phyloP scores from a whole-genome alignment of 1,139 yeast genomes.

The Diutina catenulata region DNA sequence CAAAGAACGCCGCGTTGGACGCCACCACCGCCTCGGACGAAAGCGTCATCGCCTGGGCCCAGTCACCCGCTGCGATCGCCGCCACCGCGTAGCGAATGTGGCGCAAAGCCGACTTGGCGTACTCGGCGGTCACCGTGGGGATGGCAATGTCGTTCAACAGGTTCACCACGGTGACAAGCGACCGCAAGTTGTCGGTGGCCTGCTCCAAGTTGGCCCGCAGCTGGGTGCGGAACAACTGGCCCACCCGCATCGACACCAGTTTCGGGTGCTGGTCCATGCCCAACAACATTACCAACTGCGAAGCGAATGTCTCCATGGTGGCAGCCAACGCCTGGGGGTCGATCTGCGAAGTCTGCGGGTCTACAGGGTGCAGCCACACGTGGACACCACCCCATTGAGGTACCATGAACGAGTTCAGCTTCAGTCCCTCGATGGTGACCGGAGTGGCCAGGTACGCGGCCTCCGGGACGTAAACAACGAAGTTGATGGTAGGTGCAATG shows the following conservation, averaged over 20 bases:
- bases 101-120: slow-evolving; percentile 18
- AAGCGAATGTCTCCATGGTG: slow-evolving; percentile 55
- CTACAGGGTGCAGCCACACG: slow-evolving; percentile 33
- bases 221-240: slow-evolving; percentile 49
- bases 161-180: slow-evolving; percentile 56
- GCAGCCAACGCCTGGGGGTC: slow-evolving; percentile 39
- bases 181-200: slow-evolving; percentile 48
- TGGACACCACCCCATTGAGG: slow-evolving; percentile 87
- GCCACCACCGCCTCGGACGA: slow-evolving; percentile 45
- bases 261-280: slow-evolving; percentile 50
- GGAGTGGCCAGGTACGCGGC: slow-evolving; percentile 32
- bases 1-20: slow-evolving; percentile 78
- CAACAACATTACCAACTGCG: slow-evolving; percentile 60
- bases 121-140: slow-evolving; percentile 49
- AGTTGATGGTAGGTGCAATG: slow-evolving; percentile 55
- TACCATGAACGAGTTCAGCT: slow-evolving; percentile 58
- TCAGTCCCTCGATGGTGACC: slow-evolving; percentile 30
- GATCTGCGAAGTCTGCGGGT: slow-evolving; percentile 15
- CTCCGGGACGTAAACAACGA: slow-evolving; percentile 52
- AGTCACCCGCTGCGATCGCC: slow-evolving; percentile 12
- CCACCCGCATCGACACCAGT: slow-evolving; percentile 52
- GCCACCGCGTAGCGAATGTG: slow-evolving; percentile 6
- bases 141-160: slow-evolving; percentile 72
- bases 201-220: slow-evolving; percentile 40
- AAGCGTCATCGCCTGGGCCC: slow-evolving; percentile 34